Evolutionary conservation across 148 eudicot genomes (phyloP).

Genomic region (Rhododendron ferrugineum): DNA sequence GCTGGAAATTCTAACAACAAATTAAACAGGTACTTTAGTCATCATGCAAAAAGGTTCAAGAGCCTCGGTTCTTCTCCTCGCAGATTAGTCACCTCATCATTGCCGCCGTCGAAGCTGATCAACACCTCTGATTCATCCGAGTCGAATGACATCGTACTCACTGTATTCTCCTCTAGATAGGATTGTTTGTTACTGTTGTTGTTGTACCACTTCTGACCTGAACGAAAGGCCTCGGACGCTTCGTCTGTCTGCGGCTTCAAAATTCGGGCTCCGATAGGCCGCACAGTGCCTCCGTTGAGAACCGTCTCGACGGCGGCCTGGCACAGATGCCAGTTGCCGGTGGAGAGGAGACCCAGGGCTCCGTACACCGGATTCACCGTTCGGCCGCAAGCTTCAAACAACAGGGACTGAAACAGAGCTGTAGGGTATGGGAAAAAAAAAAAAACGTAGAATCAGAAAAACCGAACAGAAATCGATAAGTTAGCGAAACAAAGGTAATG

Average conservation of each 20-base stretch:
- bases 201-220: conserved; percentile 14
- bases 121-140: conserved; percentile 71
- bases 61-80: conserved; percentile 20
- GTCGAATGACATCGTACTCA: conserved; percentile 34
- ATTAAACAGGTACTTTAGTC: neutral
- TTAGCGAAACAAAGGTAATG: no score
- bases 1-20: neutral
- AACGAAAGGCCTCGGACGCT: conserved; percentile 25
- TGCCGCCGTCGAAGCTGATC: conserved; percentile 35
- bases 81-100: neutral
- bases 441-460: neutral
- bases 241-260: conserved; percentile 24
- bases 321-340: conserved; percentile 77
- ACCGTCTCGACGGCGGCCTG: conserved; percentile 67
- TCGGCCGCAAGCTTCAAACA: conserved; percentile 72
- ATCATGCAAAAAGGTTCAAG: conserved; percentile 35
- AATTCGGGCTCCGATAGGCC: conserved; percentile 40
- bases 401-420: conserved; percentile 62
- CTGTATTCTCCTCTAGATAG: conserved; percentile 27
- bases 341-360: conserved; percentile 60
- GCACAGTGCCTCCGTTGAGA: conserved; percentile 56
- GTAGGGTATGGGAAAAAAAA: conserved; percentile 10
- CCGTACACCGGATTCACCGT: conserved; percentile 80
- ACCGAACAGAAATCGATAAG: neutral
- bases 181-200: neutral